Conservation (phyloP, 345 rosid genomes). For the Ailanthus altissimus region DNA sequence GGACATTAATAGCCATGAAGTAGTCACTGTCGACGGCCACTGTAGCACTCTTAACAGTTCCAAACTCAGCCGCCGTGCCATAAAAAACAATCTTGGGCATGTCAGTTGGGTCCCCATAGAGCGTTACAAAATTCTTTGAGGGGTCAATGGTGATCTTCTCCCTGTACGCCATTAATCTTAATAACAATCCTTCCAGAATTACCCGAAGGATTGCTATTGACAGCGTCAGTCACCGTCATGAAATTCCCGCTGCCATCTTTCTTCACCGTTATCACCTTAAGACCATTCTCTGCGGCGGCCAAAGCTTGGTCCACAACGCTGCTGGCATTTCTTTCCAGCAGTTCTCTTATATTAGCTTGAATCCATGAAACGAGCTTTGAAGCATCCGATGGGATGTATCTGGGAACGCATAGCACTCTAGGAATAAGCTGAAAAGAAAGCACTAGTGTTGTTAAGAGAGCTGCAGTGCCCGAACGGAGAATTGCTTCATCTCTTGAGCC, state of each 20-base stretch:
- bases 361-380: slow-evolving; percentile 26
- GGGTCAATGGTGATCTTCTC: slow-evolving; percentile 28
- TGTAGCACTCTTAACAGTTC: background rate
- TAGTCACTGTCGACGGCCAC: background rate
- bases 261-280: slow-evolving; percentile 19
- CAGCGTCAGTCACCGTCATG: slow-evolving; percentile 22
- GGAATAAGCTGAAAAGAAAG: background rate
- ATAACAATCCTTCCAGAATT: slow-evolving; percentile 13
- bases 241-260: slow-evolving; percentile 22
- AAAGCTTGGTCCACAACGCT: slow-evolving; percentile 7
- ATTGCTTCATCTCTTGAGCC: too few relatives aligned
- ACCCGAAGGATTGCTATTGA: slow-evolving; percentile 16
- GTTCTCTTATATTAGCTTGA: slow-evolving; percentile 15
- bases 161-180: slow-evolving; percentile 26
- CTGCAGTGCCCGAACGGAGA: background rate
- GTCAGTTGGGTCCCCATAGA: slow-evolving; percentile 31
- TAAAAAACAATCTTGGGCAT: slow-evolving; percentile 31
- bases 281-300: slow-evolving; percentile 9
- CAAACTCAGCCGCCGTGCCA: slow-evolving; percentile 32
- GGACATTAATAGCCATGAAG: background rate
- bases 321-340: background rate
- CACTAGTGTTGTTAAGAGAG: background rate
- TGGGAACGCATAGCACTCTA: slow-evolving; percentile 3
- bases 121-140: slow-evolving; percentile 20
- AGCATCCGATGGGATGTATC: slow-evolving; percentile 15